phyloP scores from a whole-genome alignment of 2,329 filamentous ascomycete genomes.

The Pseudocercospora crystallina region DNA sequence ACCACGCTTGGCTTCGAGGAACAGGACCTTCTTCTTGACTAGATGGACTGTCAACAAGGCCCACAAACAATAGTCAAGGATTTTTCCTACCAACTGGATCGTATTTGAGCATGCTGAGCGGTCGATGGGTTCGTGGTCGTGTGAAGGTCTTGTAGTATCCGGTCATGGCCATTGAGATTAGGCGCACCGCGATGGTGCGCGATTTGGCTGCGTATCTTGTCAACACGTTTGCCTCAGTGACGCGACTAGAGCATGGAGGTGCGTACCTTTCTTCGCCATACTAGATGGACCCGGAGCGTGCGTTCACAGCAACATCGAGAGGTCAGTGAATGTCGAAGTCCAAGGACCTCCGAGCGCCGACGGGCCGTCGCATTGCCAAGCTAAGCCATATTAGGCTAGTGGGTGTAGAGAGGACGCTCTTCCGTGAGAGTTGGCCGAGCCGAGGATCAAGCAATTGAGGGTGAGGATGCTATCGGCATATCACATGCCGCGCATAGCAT shows the following conservation, averaged over 20 bases:
- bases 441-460: too few species aligned
- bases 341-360: neutral
- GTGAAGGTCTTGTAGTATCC: constrained; percentile 94
- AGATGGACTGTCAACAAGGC: constrained; percentile 5
- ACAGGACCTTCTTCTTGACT: constrained; percentile 95
- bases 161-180: constrained; percentile 98
- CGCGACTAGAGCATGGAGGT: neutral
- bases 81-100: constrained; percentile 76
- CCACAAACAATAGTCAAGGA: neutral
- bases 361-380: neutral
- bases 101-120: constrained; percentile 98
- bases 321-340: neutral
- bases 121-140: constrained; percentile 74
- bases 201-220: constrained; percentile 67
- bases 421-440: too few species aligned
- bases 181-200: constrained; percentile 86
- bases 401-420: too few species aligned
- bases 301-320: neutral
- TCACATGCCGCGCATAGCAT: too few species aligned
- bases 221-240: too few species aligned
- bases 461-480: too few species aligned
- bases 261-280: constrained; percentile 36
- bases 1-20: constrained; percentile 87
- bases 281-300: neutral
- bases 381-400: too few species aligned